These are phyloP conservation scores for Leccinum idahoense DNA, from an alignment of 1,284 basidiomycete species.

Conservation along the genomic window DNA sequence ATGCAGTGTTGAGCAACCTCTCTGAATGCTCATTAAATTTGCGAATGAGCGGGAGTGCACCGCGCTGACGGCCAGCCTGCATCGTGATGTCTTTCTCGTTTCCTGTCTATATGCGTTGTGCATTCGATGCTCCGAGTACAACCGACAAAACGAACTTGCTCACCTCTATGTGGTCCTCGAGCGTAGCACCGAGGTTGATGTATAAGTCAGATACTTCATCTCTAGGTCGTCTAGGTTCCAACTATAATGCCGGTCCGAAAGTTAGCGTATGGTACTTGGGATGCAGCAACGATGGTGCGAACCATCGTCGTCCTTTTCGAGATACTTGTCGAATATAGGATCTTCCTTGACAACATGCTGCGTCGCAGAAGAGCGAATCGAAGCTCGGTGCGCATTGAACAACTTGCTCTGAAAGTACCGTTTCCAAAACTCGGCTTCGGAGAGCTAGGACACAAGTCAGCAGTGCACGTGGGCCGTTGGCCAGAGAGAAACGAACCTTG, in stretches of 20 bases:
- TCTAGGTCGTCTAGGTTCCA: neutral
- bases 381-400: slow-evolving; percentile 92
- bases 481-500: neutral
- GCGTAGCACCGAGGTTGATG: neutral
- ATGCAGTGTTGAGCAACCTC: slow-evolving; percentile 71
- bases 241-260: neutral
- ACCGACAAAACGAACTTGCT: neutral
- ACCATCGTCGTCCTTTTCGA: slow-evolving; percentile 95
- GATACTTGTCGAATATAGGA: slow-evolving; percentile 91
- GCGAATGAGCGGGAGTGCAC: slow-evolving; percentile 87
- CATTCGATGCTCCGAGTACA: neutral
- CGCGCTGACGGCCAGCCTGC: slow-evolving; percentile 88
- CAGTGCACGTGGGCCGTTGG: neutral
- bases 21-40: slow-evolving; percentile 98
- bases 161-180: neutral
- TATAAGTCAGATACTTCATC: neutral
- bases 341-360: slow-evolving; percentile 88
- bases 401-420: slow-evolving; percentile 94
- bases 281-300: slow-evolving; percentile 16
- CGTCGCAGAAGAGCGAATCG: slow-evolving; percentile 79
- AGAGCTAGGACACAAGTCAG: slow-evolving; percentile 47
- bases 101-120: slow-evolving; percentile 54
- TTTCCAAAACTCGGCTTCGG: slow-evolving; percentile 92
- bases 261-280: neutral
- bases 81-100: slow-evolving; percentile 91